Base-by-base conservation (phyloP, 2,329 filamentous ascomycete genomes). In the Xylariales sp. region DNA sequence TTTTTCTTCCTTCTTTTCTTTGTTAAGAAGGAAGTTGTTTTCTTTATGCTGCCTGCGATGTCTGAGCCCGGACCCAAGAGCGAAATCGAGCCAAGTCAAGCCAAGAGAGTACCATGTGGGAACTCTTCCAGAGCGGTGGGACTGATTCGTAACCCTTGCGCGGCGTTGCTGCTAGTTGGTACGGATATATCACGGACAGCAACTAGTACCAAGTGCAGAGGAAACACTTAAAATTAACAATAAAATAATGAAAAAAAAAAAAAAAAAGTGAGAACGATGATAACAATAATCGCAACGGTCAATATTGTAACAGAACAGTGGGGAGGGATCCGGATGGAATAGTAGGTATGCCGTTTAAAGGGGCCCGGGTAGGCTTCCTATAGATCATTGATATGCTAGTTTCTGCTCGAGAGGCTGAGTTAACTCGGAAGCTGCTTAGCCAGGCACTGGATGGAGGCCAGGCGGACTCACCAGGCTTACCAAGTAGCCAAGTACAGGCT, bases 71-170 rank as follows among this genome's bases (percentile, higher is more conserved):
- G 54, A 59, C 61, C 63, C 65, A 41, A 41, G 39, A 41, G 39
- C 14, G 10, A 41, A 41, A 12, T 10, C 39, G 39, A 56, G 32
- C 28, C 30, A 14, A 46, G 34, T 41, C 49, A 46, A 62, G 52
- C 39, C 28, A 59, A 69, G 66, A 68, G 57, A 36, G 28, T 48
- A 49, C 46, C n/a, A 12, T 34, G 62, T 56, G 53, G 62, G 39
- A 14, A 48, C 57, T 64, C n/a, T 62, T 64, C 67, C 71, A 69
- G 69, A 57, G 58, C 66, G 45, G 70, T 68, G 71, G 72, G 68
- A 73, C 63, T 65, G 70, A 73, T 73, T 75, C 72, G 74, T 75
- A 66, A 75, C 67, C 73, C 62, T 63, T 50, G 48, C 48, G 59
- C 28, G 50, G 69, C 72, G 70, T 18, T 34, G 52, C 10, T 34